Evolutionary conservation across 2,329 filamentous ascomycete species (phyloP).

Genomic region (Cercospora sp.): DNA sequence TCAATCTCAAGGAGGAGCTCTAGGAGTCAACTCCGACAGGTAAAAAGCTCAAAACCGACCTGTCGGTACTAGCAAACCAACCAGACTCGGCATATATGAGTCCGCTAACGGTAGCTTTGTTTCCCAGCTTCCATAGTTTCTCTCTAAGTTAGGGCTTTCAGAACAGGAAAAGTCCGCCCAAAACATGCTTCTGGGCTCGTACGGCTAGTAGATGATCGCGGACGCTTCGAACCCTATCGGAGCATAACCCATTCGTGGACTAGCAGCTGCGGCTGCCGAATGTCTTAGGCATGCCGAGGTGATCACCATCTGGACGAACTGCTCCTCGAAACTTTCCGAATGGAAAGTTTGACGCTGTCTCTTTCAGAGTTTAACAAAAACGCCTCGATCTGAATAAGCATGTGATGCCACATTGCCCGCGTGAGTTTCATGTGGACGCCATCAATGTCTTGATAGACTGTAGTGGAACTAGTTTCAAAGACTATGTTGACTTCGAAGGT

Average conservation of each 20-base stretch:
- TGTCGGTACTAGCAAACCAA: neutral
- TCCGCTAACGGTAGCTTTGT: neutral
- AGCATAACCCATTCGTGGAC: neutral
- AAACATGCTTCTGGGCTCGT: neutral
- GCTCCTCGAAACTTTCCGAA: neutral
- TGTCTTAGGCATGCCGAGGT: neutral
- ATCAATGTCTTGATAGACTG: neutral
- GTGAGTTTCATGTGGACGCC: neutral
- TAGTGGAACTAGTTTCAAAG: neutral
- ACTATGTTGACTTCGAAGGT: slow-evolving; percentile 4
- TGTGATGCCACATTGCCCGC: neutral
- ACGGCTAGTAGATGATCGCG: neutral
- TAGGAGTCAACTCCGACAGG: neutral
- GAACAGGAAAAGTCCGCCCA: neutral
- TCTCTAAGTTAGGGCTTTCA: slow-evolving; percentile 1
- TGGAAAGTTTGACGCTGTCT: neutral
- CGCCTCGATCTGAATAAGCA: neutral
- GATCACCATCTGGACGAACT: neutral
- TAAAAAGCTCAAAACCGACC: neutral
- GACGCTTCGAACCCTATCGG: neutral
- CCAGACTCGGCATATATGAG: neutral
- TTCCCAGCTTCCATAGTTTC: neutral
- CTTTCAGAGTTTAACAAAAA: neutral
- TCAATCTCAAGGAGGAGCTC: neutral
- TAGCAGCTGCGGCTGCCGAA: neutral